Percentiles rank a stretch among this genome's conserved stretches.
Evolutionary conservation across 2,329 filamentous ascomycete genomes (phyloP).

Genomic region (Botryotinia convoluta): DNA sequence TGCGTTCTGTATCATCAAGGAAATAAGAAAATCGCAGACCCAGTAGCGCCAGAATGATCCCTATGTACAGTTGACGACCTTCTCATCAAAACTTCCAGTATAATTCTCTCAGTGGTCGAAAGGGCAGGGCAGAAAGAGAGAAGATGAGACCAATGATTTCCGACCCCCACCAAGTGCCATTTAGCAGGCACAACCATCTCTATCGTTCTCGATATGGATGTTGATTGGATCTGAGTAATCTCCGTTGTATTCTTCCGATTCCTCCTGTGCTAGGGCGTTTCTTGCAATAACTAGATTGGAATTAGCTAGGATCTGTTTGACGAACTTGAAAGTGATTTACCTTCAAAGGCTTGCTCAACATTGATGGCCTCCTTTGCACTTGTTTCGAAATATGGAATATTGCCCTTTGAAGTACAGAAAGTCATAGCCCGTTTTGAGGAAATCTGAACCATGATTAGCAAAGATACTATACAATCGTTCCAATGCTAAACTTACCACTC

Average conservation of each 20-base stretch:
- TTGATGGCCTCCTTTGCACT: conserved; percentile 99
- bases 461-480: neutral
- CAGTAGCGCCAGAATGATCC: conserved; percentile 37
- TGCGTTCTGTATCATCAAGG: conserved; percentile 33
- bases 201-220: conserved; percentile 92
- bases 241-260: conserved; percentile 94
- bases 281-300: conserved; percentile 76
- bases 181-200: conserved; percentile 91
- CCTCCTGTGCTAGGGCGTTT: conserved; percentile 93
- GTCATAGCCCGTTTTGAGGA: conserved; percentile 94
- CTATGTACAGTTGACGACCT: conserved; percentile 34
- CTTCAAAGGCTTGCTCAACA: conserved; percentile 81
- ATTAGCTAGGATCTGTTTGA: conserved; percentile 12
- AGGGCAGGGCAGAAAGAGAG: neutral
- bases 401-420: conserved; percentile 95
- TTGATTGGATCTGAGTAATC: conserved; percentile 98
- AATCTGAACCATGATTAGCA: conserved; percentile 55
- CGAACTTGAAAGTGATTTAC: conserved; percentile 38
- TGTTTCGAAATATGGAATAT: conserved; percentile 98
- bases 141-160: conserved; percentile 16
- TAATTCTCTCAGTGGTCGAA: neutral
- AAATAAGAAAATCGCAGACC: conserved; percentile 29
- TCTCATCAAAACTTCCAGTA: conserved; percentile 16
- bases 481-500: conserved; percentile 62
- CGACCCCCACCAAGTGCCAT: conserved; percentile 16